Conservation (phyloP, 148 eudicot species). For the Cornus florida region DNA sequence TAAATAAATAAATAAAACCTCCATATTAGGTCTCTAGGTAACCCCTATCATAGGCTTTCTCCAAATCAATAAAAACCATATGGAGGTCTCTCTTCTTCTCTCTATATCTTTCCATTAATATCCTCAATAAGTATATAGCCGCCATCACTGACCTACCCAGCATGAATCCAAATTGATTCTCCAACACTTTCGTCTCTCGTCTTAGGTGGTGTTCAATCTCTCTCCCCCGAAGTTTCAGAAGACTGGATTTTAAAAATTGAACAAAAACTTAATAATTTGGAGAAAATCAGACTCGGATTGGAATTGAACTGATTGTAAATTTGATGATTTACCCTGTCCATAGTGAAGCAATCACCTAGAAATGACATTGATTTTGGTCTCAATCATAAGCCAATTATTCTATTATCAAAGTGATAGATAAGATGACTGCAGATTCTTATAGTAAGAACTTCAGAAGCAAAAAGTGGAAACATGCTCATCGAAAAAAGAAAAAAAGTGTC, state of each 20-base stretch:
- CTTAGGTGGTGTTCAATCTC: no score
- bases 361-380: conserved; percentile 2
- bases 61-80: no score
- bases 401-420: not conserved
- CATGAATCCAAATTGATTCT: no score
- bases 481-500: not conserved
- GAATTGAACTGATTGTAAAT: not conserved
- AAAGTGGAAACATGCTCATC: conserved; percentile 1
- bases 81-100: no score
- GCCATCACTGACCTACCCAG: no score
- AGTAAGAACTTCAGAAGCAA: not conserved
- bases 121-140: no score
- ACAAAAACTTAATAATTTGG: not conserved
- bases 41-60: no score
- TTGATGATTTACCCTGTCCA: not conserved
- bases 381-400: not conserved
- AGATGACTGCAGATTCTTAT: not conserved
- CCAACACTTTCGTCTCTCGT: no score
- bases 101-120: no score
- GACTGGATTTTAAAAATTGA: not conserved
- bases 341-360: not conserved
- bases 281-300: not conserved
- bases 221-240: no score
- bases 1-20: no score
- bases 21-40: no score